Evolutionary conservation across 371 early-diverging fungal genomes (phyloP).

Genomic region (Apophysomyces sp.): DNA sequence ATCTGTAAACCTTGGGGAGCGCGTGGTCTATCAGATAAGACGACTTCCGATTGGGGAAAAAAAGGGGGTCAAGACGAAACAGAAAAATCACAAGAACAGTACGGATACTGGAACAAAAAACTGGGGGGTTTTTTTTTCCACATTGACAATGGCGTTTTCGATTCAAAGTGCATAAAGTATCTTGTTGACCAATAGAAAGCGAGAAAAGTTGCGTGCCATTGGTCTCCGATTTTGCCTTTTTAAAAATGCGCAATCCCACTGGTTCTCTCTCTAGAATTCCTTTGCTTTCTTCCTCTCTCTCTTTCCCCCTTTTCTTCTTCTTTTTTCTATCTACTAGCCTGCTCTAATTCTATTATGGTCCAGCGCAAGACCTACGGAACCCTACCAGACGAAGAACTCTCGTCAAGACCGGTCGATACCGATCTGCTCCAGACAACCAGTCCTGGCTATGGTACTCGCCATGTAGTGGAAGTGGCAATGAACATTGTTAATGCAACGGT

Average conservation of each 20-base stretch:
- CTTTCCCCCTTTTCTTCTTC: background rate
- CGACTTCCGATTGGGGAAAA: background rate
- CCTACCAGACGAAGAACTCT: background rate
- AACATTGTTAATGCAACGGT: conserved; percentile 63
- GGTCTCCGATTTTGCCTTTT: conserved; percentile 1
- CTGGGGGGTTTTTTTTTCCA: too few relatives aligned
- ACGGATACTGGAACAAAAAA: too few relatives aligned
- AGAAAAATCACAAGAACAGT: background rate
- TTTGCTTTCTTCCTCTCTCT: background rate
- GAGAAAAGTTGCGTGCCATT: background rate
- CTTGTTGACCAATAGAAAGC: background rate
- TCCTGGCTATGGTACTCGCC: conserved; percentile 43
- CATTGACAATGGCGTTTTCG: too few relatives aligned
- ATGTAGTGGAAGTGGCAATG: conserved; percentile 40
- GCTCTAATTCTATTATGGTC: background rate
- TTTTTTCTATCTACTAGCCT: background rate
- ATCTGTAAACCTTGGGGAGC: background rate
- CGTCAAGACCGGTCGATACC: conserved; percentile 2
- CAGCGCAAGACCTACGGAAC: background rate
- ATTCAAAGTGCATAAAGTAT: background rate
- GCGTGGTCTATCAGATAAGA: background rate
- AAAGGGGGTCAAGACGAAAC: background rate
- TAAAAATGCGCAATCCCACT: background rate
- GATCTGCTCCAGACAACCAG: conserved; percentile 34
- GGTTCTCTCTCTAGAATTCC: background rate